Base-by-base conservation (phyloP, 2,329 filamentous ascomycete genomes). In the Sarocladium kiliense region DNA sequence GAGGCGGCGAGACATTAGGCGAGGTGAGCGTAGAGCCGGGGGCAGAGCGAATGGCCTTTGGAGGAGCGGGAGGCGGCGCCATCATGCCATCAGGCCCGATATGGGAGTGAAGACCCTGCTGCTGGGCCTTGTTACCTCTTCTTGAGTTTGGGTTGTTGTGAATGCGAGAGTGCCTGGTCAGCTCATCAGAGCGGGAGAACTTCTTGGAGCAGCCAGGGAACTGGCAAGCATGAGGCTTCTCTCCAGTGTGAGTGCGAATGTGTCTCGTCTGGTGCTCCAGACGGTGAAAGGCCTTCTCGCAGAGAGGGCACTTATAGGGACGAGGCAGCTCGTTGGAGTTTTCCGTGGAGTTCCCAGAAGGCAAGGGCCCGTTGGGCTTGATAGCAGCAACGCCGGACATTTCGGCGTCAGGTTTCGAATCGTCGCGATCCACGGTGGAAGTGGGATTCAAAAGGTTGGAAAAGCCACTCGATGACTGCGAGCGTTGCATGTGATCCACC, bases 71-170 rank as follows among this genome's bases (percentile, higher is more conserved):
- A 58, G 90, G 89, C 23, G 50, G 50, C 65, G 86, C 81, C 85
- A 95, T 92, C 82, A 91, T 88, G 62, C 75, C 78, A 73, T 85
- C 71, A 70, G 74, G 72, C 58, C 75, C 74, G 63, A 80, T 71
- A 61, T 70, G 68, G n/a, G 64, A 66, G 54, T 63, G 64, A 34
- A 69, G 67, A 50, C 69, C 68, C 47, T 71, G 69, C 55, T 77
- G 72, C 62, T 80, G 77, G 26, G 72, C 84, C 78, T 96, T 96
- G 79, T 96, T 95, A 62, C 91, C 92, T 67, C 93, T 81, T 68
- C 94, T 82, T 56, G 92, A 97, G 79, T 97, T 97, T 57, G 94
- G 93, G 75, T 97, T 99, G 84, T 90, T 97, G 82, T 99, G 93
- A 76, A 99, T 99, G 71, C 93, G 85, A 69, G 93, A 97, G 75